A percentile compares a stretch with the other conserved stretches of the same genome.
Conservation (phyloP, 257 asterid species). For the Petunia secreta region DNA sequence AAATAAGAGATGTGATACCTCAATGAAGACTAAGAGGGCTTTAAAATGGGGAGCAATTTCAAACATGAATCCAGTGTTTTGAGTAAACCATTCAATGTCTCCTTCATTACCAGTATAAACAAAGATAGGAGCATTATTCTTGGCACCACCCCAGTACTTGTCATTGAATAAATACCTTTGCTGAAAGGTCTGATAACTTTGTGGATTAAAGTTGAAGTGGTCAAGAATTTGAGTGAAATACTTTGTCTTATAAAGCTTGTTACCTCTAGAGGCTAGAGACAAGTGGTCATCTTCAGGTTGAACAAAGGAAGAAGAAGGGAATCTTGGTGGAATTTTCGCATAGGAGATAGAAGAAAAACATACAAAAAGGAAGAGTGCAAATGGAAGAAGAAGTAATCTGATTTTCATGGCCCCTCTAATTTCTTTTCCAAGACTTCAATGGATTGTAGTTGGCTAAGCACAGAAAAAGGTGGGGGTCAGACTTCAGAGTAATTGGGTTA, state of each 20-base stretch:
- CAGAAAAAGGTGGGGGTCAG: neutral
- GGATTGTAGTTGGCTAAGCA: neutral
- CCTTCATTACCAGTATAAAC: slow-evolving; percentile 96
- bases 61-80: slow-evolving; percentile 94
- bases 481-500: neutral
- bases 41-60: slow-evolving; percentile 67
- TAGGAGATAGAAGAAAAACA: slow-evolving; percentile 27
- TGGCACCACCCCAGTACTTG: slow-evolving; percentile 75
- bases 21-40: slow-evolving; percentile 82
- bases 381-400: slow-evolving; percentile 22
- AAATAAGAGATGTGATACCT: slow-evolving; percentile 48
- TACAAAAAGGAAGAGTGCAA: neutral
- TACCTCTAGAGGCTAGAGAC: slow-evolving; percentile 26
- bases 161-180: slow-evolving; percentile 73
- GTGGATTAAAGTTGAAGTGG: slow-evolving; percentile 78
- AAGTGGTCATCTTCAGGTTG: slow-evolving; percentile 34
- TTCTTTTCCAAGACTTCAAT: neutral
- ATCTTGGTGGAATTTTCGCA: slow-evolving; percentile 34
- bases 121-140: slow-evolving; percentile 68
- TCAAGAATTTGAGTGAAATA: slow-evolving; percentile 80
- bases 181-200: slow-evolving; percentile 73
- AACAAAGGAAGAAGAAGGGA: slow-evolving; percentile 45
- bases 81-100: slow-evolving; percentile 87
- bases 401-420: slow-evolving; percentile 34
- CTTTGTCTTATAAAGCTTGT: slow-evolving; percentile 47